These are phyloP conservation scores for Arachis hypogaea DNA, from an alignment of 306 rosid genomes.

Conservation along the genomic window DNA sequence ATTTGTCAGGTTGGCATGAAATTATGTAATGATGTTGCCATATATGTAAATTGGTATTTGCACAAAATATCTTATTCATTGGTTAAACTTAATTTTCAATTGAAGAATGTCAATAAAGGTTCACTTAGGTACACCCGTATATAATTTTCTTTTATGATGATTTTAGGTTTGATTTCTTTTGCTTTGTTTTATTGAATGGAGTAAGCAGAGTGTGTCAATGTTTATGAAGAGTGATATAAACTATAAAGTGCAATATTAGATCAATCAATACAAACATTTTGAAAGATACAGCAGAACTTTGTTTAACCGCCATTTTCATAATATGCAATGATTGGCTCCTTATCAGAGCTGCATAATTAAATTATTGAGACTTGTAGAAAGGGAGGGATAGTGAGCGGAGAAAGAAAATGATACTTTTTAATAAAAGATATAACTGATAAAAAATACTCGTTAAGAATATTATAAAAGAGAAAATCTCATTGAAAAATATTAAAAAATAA, in stretches of 20 bases:
- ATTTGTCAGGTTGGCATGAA: constrained; percentile 37
- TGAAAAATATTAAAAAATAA: too few relatives aligned
- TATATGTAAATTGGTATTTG: constrained; percentile 28
- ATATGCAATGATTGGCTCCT: not conserved
- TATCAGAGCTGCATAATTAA: too few relatives aligned
- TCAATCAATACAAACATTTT: not conserved
- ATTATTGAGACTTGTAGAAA: too few relatives aligned
- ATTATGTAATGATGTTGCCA: constrained; percentile 5
- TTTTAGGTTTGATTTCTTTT: constrained; percentile 18
- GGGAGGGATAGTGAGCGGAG: too few relatives aligned
- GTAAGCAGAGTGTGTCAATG: not conserved
- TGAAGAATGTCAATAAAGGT: constrained; percentile 27
- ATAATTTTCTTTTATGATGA: not conserved
- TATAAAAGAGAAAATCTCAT: too few relatives aligned
- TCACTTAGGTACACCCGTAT: not conserved
- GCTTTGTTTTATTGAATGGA: not conserved
- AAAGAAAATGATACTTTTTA: too few relatives aligned
- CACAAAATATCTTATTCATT: constrained; percentile 36
- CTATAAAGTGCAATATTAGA: not conserved
- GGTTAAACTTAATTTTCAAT: constrained; percentile 6
- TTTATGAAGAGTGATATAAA: not conserved
- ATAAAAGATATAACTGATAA: too few relatives aligned
- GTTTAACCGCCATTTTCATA: not conserved
- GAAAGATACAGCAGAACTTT: not conserved
- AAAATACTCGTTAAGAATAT: too few relatives aligned